These are phyloP conservation scores for Chrysosporium queenslandicum DNA, from an alignment of 2,329 filamentous ascomycete genomes.

Conservation along the genomic window DNA sequence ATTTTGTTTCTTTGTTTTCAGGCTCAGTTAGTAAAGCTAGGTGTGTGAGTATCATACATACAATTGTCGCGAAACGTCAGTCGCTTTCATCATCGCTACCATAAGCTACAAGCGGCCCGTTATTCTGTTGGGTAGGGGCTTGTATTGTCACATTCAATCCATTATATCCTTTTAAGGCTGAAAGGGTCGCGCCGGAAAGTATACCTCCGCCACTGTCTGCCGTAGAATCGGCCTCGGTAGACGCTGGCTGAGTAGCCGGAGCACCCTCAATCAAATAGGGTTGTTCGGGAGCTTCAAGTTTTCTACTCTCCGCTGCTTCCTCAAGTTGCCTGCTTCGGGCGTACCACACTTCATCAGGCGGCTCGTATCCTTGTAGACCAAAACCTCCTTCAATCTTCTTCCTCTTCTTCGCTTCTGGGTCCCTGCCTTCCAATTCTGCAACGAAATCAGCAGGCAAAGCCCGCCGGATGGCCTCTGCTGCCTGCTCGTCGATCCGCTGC, in stretches of 20 bases:
- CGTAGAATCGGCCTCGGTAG: conserved; percentile 3
- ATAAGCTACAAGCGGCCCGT: conserved; percentile 75
- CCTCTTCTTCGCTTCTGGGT: conserved; percentile 76
- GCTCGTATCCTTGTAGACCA: conserved; percentile 82
- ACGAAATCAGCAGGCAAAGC: conserved; percentile 85
- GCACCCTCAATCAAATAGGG: conserved; percentile 40
- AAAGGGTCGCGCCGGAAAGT: conserved; percentile 70
- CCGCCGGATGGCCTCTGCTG: conserved; percentile 80
- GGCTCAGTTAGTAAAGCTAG: neutral
- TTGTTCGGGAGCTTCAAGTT: conserved; percentile 44
- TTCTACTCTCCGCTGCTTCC: conserved; percentile 49
- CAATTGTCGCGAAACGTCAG: conserved; percentile 23
- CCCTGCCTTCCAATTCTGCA: conserved; percentile 83
- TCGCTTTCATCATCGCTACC: conserved; percentile 79
- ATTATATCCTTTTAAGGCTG: conserved; percentile 56
- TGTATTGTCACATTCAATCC: conserved; percentile 37
- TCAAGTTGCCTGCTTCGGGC: conserved; percentile 64
- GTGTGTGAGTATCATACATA: conserved; percentile 5
- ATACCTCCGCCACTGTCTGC: conserved; percentile 50
- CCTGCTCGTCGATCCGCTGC: conserved; percentile 82
- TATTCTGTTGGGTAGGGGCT: conserved; percentile 31
- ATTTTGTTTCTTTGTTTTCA: neutral
- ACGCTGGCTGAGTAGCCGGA: conserved; percentile 23
- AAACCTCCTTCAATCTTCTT: conserved; percentile 84
- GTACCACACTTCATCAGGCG: conserved; percentile 89